These are phyloP conservation scores for Rhizophagus prolifer DNA, from an alignment of 192 early-diverging fungal genomes.

Conservation along the genomic window DNA sequence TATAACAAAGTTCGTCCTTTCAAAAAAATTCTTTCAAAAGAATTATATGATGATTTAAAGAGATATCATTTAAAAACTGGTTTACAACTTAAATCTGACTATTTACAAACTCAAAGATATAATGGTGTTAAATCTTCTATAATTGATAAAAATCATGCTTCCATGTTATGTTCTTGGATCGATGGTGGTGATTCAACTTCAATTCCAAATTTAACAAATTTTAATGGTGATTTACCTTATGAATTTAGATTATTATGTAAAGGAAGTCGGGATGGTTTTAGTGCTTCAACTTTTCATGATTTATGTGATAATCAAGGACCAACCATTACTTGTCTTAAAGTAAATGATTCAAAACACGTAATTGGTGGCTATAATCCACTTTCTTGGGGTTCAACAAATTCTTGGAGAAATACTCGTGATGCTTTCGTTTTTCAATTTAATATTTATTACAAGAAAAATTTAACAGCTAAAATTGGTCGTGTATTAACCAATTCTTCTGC, in stretches of 20 bases:
- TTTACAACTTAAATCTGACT: constrained; percentile 9
- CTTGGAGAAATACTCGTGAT: constrained; percentile 9
- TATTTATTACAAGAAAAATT: background rate
- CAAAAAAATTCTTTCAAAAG: constrained; percentile 5
- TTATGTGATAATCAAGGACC: constrained; percentile 21
- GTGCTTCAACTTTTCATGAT: background rate
- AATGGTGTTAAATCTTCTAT: constrained; percentile 8
- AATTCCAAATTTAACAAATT: background rate
- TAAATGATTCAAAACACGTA: constrained; percentile 19
- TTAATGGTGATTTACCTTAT: constrained; percentile 10
- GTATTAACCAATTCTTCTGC: background rate
- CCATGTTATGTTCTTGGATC: constrained; percentile 15
- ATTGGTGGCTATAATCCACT: constrained; percentile 27
- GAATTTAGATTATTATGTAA: constrained; percentile 15
- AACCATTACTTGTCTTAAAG: constrained; percentile 17
- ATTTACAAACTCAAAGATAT: background rate
- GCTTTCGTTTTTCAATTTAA: constrained; percentile 17
- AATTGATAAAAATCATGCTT: constrained; percentile 9
- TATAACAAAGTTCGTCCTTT: constrained; percentile 16
- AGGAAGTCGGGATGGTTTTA: constrained; percentile 17
- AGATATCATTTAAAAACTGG: constrained; percentile 10
- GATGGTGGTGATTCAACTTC: constrained; percentile 7
- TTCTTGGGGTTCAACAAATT: constrained; percentile 18
- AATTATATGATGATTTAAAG: constrained; percentile 15
- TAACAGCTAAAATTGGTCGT: background rate